Base-by-base conservation (phyloP, 2,329 filamentous ascomycete genomes). In the Trichoderma gracile region DNA sequence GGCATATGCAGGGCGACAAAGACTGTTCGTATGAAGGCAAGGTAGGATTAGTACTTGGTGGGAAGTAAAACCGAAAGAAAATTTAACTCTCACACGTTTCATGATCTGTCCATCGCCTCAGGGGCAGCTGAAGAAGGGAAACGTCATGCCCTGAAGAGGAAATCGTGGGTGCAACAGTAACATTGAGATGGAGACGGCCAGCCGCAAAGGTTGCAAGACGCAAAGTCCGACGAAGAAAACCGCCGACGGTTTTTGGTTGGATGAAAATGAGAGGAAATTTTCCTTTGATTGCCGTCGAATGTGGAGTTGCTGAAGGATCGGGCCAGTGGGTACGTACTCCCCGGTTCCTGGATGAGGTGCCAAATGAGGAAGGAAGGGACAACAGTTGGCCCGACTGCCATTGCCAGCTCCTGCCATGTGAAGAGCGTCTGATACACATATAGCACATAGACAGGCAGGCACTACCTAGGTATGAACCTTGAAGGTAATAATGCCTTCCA, bases 301-400 rank as follows among this genome's bases (percentile, higher is more conserved):
- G 46, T 58, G 55, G 45, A 59, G 56, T n/a, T 27, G 27, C 30
- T 30, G 45, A 46, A 21, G 43, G 25, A 2, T 55, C 33, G 49
- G n/a, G 27, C 53, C 15, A 42, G 15, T 10, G 17, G 21, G 45
- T 58, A 47, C 46, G 57, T 52, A 50, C 49, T 52, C 25, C 49
- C 27, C 23, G 25, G 30, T 33, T 19, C 30, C 17, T 38, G 33
- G 33, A 38, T 38, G 12, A 52, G 33, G 46, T 60, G 30, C 46
- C 47, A 23, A 52, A 23, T 43, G 33, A 50, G 33, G 30, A 50
- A 50, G 33, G 30, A 50, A 60, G 57, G 57, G 30, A 49, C 58
- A 61, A 50, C 38, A 52, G 23, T 49, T 49, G 15, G 7, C n/a
- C 43, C 56, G 45, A 59, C n/a, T 19, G 21, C 56, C 19, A 59